phyloP scores from a whole-genome alignment of 306 rosid species.

The Ziziphus jujuba region DNA sequence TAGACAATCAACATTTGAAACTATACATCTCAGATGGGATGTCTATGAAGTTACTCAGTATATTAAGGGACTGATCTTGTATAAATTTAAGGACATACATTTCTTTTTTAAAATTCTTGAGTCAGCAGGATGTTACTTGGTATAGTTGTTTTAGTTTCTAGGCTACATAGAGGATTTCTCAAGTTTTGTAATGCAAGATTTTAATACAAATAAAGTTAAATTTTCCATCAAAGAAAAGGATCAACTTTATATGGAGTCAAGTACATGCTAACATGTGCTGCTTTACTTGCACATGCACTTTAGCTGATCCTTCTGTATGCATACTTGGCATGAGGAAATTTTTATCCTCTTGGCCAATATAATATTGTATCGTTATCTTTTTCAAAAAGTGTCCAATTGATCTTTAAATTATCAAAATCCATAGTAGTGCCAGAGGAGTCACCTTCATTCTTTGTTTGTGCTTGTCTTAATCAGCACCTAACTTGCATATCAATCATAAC shows the following conservation, averaged over 20 bases:
- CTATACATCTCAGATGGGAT: not conserved
- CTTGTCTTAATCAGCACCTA: not conserved
- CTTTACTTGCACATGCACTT: not conserved
- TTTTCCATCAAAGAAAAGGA: too few relatives aligned
- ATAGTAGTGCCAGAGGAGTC: not conserved
- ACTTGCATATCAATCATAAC: not conserved
- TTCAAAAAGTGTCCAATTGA: not conserved
- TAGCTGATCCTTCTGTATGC: not conserved
- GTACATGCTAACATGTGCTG: slow-evolving; percentile 3
- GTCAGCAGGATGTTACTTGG: too few relatives aligned
- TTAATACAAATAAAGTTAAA: too few relatives aligned
- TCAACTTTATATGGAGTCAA: too few relatives aligned
- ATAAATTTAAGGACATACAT: too few relatives aligned
- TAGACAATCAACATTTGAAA: not conserved
- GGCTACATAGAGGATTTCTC: too few relatives aligned
- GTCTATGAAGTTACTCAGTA: not conserved
- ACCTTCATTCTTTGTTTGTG: not conserved
- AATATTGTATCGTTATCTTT: too few relatives aligned
- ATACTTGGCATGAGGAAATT: not conserved
- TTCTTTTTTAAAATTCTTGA: too few relatives aligned
- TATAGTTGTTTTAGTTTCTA: too few relatives aligned
- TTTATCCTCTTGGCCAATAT: not conserved
- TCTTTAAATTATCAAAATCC: not conserved
- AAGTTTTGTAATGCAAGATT: too few relatives aligned
- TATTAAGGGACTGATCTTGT: not conserved